These are phyloP conservation scores for Colletotrichum paranaense DNA, from an alignment of 2,329 filamentous ascomycete genomes.

Conservation along the genomic window DNA sequence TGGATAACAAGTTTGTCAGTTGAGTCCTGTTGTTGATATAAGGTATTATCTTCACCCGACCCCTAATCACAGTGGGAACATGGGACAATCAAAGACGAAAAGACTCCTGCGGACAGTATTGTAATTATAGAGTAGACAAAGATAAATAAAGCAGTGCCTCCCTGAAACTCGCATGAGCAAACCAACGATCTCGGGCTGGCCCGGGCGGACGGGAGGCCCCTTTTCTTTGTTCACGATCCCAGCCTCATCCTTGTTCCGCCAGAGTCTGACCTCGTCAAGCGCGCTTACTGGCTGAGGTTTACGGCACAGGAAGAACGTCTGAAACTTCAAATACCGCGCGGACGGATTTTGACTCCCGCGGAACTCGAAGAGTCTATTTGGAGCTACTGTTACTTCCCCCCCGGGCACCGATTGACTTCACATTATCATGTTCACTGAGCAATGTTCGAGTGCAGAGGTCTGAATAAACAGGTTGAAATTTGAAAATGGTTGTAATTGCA, in stretches of 20 bases:
- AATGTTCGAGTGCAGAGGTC: no score
- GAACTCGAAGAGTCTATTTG: neutral
- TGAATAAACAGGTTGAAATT: neutral
- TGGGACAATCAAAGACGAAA: neutral
- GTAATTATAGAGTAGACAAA: neutral
- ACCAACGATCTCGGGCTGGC: neutral
- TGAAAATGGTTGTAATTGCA: slow-evolving; percentile 25
- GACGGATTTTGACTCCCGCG: neutral
- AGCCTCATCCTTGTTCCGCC: neutral
- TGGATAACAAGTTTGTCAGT: no score
- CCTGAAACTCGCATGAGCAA: neutral
- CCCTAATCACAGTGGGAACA: neutral
- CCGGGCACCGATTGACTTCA: no score
- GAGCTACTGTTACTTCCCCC: neutral
- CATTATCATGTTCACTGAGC: neutral
- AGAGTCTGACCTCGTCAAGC: no score
- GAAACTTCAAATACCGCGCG: neutral
- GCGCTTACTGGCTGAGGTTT: neutral
- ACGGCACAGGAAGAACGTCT: neutral
- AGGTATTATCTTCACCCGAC: no score
- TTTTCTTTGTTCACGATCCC: neutral
- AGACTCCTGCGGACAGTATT: neutral
- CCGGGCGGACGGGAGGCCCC: no score
- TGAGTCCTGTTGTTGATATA: no score
- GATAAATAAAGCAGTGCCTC: neutral